Evolutionary conservation across 2,329 filamentous ascomycete species (phyloP).

Genomic region (Claviceps quebecensis): DNA sequence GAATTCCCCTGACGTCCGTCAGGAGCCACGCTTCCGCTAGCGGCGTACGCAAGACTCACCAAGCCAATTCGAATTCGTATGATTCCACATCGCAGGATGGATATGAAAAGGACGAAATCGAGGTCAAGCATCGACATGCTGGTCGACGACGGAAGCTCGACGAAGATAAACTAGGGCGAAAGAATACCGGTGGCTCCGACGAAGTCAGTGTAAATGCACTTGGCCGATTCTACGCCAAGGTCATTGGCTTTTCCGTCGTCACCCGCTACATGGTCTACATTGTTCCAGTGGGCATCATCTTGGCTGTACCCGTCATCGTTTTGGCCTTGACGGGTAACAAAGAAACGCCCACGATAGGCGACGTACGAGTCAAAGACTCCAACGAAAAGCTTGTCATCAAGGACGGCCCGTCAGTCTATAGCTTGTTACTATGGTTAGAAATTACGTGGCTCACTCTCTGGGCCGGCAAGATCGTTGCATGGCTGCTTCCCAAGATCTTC

Average conservation of each 20-base stretch:
- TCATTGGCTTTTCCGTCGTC: conserved; percentile 48
- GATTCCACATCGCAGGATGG: conserved; percentile 20
- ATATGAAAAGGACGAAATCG: conserved; percentile 29
- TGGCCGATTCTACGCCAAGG: conserved; percentile 50
- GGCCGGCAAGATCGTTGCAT: conserved; percentile 51
- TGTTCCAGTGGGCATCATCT: conserved; percentile 44
- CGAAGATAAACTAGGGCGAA: conserved; percentile 22
- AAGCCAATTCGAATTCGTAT: conserved; percentile 19
- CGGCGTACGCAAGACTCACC: conserved; percentile 34
- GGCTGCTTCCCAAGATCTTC: conserved; percentile 45
- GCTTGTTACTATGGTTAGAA: conserved; percentile 56
- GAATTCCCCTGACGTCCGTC: conserved; percentile 43
- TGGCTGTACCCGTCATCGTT: conserved; percentile 49
- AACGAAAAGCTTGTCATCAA: neutral
- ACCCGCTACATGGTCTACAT: conserved; percentile 57
- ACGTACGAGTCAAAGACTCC: conserved; percentile 9
- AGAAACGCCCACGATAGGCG: conserved; percentile 24
- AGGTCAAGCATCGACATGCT: conserved; percentile 20
- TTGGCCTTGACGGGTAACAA: conserved; percentile 30
- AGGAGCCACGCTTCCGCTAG: conserved; percentile 40
- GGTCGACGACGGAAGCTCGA: conserved; percentile 38
- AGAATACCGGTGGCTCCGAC: conserved; percentile 32
- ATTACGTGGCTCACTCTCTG: conserved; percentile 54
- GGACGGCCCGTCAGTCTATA: conserved; percentile 37
- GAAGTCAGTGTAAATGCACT: conserved; percentile 48